Evolutionary conservation across 1,284 basidiomycete species (phyloP).

Genomic region (Singerocomus rubriflavus): DNA sequence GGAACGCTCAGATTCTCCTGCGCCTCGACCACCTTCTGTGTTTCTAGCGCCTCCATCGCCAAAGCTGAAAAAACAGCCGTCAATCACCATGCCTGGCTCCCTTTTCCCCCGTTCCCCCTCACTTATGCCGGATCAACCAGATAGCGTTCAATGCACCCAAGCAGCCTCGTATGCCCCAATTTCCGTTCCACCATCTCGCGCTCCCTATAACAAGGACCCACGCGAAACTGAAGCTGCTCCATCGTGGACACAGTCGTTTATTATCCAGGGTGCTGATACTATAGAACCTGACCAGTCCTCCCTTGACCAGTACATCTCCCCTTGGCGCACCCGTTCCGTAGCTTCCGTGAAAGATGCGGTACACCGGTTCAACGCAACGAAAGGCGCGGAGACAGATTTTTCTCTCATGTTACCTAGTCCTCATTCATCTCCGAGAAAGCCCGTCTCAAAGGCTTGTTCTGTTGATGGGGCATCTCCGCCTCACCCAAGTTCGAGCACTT

Average conservation of each 20-base stretch:
- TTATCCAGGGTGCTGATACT: not conserved
- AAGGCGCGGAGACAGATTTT: conserved; percentile 34
- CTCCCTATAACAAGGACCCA: not conserved
- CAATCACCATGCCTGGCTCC: conserved; percentile 73
- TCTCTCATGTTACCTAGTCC: conserved; percentile 39
- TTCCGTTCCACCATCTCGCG: not conserved
- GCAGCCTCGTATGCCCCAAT: not conserved
- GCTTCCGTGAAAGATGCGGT: conserved; percentile 44
- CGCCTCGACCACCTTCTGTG: conserved; percentile 12
- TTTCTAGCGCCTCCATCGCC: conserved; percentile 33
- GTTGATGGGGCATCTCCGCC: conserved; percentile 6
- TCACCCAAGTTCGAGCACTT: not conserved
- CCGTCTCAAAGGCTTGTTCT: conserved; percentile 7
- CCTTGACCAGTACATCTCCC: conserved; percentile 26
- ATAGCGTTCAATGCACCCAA: not conserved
- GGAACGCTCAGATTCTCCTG: conserved; percentile 26
- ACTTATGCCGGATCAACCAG: conserved; percentile 45
- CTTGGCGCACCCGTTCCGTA: conserved; percentile 28
- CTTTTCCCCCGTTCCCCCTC: conserved; percentile 70
- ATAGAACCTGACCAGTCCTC: conserved; percentile 22
- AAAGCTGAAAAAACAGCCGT: conserved; percentile 39
- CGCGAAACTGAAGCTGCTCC: conserved; percentile 16
- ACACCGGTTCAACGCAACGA: conserved; percentile 38
- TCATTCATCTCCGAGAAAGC: conserved; percentile 27
- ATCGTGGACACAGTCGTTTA: conserved; percentile 9